Conservation (phyloP, 2,329 filamentous ascomycete species). For the Exophiala viscosa region DNA sequence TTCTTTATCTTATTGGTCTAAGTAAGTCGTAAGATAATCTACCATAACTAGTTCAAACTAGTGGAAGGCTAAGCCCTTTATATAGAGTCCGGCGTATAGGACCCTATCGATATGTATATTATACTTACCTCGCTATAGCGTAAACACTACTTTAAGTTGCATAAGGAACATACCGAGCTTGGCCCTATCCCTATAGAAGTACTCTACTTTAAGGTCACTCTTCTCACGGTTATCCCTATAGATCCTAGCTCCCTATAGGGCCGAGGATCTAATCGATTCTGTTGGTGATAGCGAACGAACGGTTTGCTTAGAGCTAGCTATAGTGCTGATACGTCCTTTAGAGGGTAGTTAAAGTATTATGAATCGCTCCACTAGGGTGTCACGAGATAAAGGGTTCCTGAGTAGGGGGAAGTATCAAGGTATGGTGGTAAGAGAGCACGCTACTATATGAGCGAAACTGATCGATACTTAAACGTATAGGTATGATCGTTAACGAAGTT, state of each 20-base stretch:
- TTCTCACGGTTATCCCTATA: neutral
- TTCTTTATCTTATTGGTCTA: neutral
- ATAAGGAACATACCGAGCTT: neutral
- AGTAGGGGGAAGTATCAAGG: neutral
- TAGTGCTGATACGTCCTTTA: neutral
- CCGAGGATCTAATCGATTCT: neutral
- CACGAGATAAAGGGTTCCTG: neutral
- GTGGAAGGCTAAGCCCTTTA: neutral
- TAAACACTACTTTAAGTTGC: neutral
- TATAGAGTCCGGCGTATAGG: neutral
- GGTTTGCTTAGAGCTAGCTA: neutral
- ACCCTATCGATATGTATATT: neutral
- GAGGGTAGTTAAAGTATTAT: slow-evolving; percentile 2
- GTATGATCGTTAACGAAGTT: too few relatives aligned
- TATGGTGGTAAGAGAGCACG: neutral
- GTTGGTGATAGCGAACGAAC: neutral
- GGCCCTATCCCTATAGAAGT: neutral
- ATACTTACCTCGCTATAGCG: neutral
- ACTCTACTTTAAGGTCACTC: neutral
- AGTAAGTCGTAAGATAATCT: neutral
- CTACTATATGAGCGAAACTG: neutral
- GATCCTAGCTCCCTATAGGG: neutral
- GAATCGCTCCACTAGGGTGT: neutral
- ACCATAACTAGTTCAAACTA: neutral
- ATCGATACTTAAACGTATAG: too few relatives aligned